Conservation (phyloP, 192 early-diverging fungal genomes). For the Mortierella hygrophila region DNA sequence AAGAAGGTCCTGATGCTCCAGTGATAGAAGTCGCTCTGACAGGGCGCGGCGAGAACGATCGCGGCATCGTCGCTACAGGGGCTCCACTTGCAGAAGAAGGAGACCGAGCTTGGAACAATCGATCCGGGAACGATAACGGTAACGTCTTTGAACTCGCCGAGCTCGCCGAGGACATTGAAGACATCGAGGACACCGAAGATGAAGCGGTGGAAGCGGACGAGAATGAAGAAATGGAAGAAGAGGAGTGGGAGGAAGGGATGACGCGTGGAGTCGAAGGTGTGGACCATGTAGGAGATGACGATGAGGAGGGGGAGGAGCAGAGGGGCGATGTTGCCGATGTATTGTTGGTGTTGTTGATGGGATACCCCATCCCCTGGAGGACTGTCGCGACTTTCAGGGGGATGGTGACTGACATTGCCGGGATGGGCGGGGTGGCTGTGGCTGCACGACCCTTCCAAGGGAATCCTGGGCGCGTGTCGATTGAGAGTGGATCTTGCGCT, state of each 20-base stretch:
- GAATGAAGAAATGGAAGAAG: background rate
- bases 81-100: background rate
- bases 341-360: slow-evolving; percentile 11
- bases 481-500: background rate
- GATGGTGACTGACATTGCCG: background rate
- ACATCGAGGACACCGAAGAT: background rate
- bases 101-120: slow-evolving; percentile 2
- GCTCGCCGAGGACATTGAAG: background rate
- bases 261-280: background rate
- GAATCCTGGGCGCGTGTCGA: background rate
- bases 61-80: background rate
- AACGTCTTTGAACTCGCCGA: slow-evolving; percentile 2
- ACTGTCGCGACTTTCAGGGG: slow-evolving; percentile 16
- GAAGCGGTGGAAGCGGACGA: background rate
- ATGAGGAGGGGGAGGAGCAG: background rate
- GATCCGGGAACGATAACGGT: slow-evolving; percentile 3
- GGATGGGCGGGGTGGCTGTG: background rate
- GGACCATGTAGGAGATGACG: slow-evolving; percentile 3
- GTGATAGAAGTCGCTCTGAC: background rate
- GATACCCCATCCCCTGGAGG: slow-evolving; percentile 9
- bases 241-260: background rate
- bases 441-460: background rate
- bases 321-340: slow-evolving; percentile 8
- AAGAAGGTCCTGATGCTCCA: background rate
- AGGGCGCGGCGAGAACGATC: background rate